Base-by-base conservation (phyloP, 169 alveolate species). In the Plasmodium falciparum region DNA sequence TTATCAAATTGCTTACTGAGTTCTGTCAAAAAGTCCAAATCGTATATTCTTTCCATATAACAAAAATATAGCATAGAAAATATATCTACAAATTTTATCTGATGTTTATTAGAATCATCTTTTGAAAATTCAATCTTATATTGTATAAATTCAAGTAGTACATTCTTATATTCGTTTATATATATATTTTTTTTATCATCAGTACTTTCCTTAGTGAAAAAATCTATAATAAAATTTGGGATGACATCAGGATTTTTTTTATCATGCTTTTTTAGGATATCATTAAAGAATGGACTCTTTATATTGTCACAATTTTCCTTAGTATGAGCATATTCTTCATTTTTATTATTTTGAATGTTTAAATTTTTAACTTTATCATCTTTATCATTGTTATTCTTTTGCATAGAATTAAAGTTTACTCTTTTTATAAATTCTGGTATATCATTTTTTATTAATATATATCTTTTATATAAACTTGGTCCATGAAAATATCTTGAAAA, bases 11-110 rank as follows among this genome's bases (percentile, higher is more conserved):
- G 47, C 24, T 43, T 26, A 58, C 26, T 83, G 50, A 83, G 62
- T 20, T 69, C 70, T 39, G 80, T 67, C 50, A 83, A 70, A 61
- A 83, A 56, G 20, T 69, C 65, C 54, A 69, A 69, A 62, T 83
- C 91, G 65, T 26, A 83, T 20, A 83, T 69, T 50, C 70, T 67
- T 70, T 83, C 91, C 52, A 7, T 15, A 73, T 83, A 83, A 69
- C 91, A 83, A 61, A 83, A 67, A 29, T 83, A 83, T 8, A 83
- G 59, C 15, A 54, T 69, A 15, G 66, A 24, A 83, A 83, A 83
- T 20, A 67, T 83, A 54, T 83, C 85, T 9, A 15, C 65, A 66
- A 69, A 83, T 22, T 24, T 20, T 47, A 69, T 13, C 9, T 59
- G 13, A 11, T 83, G 50, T 9, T 83, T 80, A 45, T 67, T 69